Percentiles rank a stretch among this genome's conserved stretches.
Conservation (phyloP, 2,329 filamentous ascomycete genomes). For the Microthyrium microscopicum region DNA sequence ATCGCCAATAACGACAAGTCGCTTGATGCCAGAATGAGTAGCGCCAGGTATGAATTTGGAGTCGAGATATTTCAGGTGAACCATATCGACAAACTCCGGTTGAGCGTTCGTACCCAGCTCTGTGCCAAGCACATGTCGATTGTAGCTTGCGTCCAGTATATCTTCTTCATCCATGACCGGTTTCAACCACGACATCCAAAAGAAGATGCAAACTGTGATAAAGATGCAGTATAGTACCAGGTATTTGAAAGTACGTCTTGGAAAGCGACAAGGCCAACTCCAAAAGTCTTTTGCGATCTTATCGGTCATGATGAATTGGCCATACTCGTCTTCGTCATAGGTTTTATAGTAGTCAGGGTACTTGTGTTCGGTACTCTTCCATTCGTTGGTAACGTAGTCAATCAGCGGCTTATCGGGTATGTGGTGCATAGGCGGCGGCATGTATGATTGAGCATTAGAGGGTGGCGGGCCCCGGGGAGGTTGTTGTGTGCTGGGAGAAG, state of each 20-base stretch:
- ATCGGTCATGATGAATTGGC: background rate
- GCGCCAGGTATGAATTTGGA: conserved; percentile 26
- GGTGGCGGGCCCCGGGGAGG: background rate
- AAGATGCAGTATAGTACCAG: conserved; percentile 17
- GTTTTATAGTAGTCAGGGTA: conserved; percentile 15
- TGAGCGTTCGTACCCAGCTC: conserved; percentile 27
- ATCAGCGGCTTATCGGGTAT: conserved; percentile 11
- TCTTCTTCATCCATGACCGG: conserved; percentile 20
- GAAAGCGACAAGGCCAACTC: no score
- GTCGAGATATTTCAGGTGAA: conserved; percentile 34
- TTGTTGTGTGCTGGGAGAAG: background rate
- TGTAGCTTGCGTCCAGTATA: conserved; percentile 17
- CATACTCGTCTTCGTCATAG: conserved; percentile 17
- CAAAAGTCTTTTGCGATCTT: conserved; percentile 8
- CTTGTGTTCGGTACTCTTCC: conserved; percentile 14
- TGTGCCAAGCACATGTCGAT: conserved; percentile 3
- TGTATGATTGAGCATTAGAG: background rate
- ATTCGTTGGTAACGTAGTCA: conserved; percentile 13
- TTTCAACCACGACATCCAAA: conserved; percentile 21
- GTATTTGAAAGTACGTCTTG: conserved; percentile 20
- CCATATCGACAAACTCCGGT: conserved; percentile 32
- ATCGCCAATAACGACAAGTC: conserved; percentile 74
- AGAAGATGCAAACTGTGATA: conserved; percentile 16
- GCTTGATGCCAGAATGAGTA: conserved; percentile 25
- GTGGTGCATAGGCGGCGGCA: background rate